Evolutionary conservation across 768 basidiomycete species (phyloP), one percentile per base, ranked within the genome.

Genomic region (Holtermannia corniformis): DNA sequence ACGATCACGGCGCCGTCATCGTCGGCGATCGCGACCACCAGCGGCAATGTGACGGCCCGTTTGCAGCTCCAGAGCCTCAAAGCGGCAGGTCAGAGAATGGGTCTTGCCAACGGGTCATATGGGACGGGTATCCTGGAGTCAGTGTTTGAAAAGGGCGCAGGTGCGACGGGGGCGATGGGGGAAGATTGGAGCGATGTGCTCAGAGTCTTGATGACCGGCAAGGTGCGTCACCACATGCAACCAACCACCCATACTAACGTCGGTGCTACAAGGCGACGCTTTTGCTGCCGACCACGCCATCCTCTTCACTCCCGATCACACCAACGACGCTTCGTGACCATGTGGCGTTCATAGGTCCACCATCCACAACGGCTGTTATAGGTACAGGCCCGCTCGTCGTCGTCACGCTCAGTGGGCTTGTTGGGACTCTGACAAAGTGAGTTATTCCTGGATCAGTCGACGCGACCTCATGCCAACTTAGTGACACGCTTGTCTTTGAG

Each of bases 281-380:
- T 11, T 74, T 96, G 14, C 76, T 96, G 0, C 92, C 92, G 0
- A 68, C 86, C 47, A 76, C 78, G 43, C 65, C 75, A 4, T 75
- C 79, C 2, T 68, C 76, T 13, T 75, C 78, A 19, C 78, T 81
- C 16, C 75, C 75, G 46, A 77, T 89, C 48, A 85, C 84, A 0
- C 73, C 81, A 0, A 84, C 88, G 2, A 82, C 91, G 52, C 75
- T 95, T 25, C 82, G 80, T 65, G 90, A 95, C 63, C 93, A 99
- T 67, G 71, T 93, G 51, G 74, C 81, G 25, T 76, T 89, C 26
- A 82, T 78, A 60, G 81, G 86, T 48, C 76, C 75, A 1, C 65
- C n/a, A n/a, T n/a, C n/a, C n/a, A n/a, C n/a, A n/a, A n/a, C n/a
- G n/a, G n/a, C 76, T 14, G 74, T 78, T 1, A 73, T 76, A 21